A percentile compares a stretch with the other conserved stretches of the same genome.
phyloP scores from a whole-genome alignment of 352 stramenopile genomes.

The Globisporangium emineosum region DNA sequence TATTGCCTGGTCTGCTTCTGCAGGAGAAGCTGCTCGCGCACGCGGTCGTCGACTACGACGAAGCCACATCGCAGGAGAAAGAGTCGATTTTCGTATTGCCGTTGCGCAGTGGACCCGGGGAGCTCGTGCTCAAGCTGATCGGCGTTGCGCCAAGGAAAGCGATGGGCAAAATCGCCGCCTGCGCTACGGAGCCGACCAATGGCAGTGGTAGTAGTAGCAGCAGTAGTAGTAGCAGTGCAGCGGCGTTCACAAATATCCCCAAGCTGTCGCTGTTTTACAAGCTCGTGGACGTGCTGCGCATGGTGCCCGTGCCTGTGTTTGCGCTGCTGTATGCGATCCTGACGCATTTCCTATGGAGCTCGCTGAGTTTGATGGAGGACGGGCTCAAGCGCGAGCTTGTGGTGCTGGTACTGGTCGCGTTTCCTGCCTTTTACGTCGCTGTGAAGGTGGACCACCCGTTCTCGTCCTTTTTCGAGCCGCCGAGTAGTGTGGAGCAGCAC shows the following conservation, averaged over 20 bases:
- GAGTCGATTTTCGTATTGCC: constrained; percentile 64
- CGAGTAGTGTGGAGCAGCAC: constrained; percentile 15
- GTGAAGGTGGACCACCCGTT: constrained; percentile 76
- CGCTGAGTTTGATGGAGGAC: constrained; percentile 36
- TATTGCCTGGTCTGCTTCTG: constrained; percentile 42
- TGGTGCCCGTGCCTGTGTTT: constrained; percentile 62
- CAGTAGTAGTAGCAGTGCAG: not conserved
- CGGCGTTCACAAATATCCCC: not conserved
- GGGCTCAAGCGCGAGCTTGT: constrained; percentile 49
- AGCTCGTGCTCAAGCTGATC: constrained; percentile 59
- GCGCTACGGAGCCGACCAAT: not conserved
- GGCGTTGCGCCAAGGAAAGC: constrained; percentile 45
- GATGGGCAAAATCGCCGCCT: constrained; percentile 37
- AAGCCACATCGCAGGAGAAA: constrained; percentile 21
- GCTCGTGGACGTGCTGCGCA: constrained; percentile 36
- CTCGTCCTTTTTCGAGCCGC: constrained; percentile 54
- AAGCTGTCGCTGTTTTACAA: constrained; percentile 34
- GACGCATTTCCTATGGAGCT: constrained; percentile 55
- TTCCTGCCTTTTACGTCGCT: constrained; percentile 64
- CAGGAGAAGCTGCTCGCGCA: constrained; percentile 62
- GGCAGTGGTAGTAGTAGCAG: constrained; percentile 12
- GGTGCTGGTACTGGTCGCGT: constrained; percentile 52
- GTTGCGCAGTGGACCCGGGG: constrained; percentile 47
- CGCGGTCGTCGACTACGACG: constrained; percentile 19
- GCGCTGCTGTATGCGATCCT: constrained; percentile 69